A percentile compares a stretch with the other conserved stretches of the same genome.
phyloP scores from a whole-genome alignment of 495 filamentous ascomycete species.

The Neurospora terricola region DNA sequence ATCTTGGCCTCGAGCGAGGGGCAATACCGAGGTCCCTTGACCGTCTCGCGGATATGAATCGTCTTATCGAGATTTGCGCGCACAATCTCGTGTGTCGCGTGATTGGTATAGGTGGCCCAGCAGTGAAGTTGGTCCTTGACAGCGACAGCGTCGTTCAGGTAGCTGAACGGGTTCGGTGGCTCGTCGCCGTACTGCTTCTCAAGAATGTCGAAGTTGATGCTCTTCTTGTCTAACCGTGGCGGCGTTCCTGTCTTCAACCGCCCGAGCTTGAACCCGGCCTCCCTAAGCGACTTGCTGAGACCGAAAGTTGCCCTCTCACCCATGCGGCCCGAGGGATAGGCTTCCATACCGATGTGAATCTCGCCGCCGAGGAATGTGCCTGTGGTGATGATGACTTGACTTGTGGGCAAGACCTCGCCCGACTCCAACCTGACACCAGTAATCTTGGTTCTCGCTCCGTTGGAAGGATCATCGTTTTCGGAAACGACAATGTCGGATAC shows the following conservation, averaged over 20 bases:
- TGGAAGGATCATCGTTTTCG: conserved; percentile 38
- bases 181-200: conserved; percentile 72
- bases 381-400: conserved; percentile 85
- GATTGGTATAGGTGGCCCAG: conserved; percentile 77
- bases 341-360: conserved; percentile 87
- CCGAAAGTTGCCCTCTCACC: conserved; percentile 92
- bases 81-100: conserved; percentile 72
- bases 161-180: conserved; percentile 84
- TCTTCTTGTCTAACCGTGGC: conserved; percentile 70
- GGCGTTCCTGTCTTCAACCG: conserved; percentile 94
- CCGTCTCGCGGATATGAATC: conserved; percentile 91
- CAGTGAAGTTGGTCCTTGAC: conserved; percentile 75
- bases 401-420: conserved; percentile 72
- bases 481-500: conserved; percentile 82
- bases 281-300: conserved; percentile 78
- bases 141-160: conserved; percentile 65
- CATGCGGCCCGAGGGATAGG: conserved; percentile 79
- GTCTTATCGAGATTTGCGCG: conserved; percentile 81
- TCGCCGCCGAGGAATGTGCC: conserved; percentile 94
- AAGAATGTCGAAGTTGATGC: conserved; percentile 68
- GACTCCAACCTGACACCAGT: conserved; percentile 80
- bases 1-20: conserved; percentile 93
- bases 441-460: conserved; percentile 60
- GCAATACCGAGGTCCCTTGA: conserved; percentile 90
- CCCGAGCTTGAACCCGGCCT: conserved; percentile 86